These are phyloP conservation scores for Pseudozyma hubeiensis DNA, from an alignment of 1,284 basidiomycete genomes.

Conservation along the genomic window DNA sequence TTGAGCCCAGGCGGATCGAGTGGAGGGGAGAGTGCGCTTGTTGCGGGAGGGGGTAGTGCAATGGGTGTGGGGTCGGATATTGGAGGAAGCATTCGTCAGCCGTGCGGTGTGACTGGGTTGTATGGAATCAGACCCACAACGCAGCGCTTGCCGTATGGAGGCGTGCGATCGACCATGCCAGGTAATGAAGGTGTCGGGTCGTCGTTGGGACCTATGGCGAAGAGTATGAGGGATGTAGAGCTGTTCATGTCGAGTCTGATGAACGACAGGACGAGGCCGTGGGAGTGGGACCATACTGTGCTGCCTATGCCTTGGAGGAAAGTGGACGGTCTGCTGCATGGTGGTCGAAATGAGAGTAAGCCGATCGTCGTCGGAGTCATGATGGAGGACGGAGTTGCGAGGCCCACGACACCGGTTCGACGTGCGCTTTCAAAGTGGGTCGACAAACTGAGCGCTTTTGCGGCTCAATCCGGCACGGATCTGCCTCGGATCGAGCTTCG, in stretches of 20 bases:
- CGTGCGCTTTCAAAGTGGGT: conserved; percentile 33
- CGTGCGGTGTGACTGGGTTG: conserved; percentile 34
- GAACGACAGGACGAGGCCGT: conserved; percentile 31
- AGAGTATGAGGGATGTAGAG: conserved; percentile 37
- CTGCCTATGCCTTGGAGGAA: conserved; percentile 36
- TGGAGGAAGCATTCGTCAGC: conserved; percentile 52
- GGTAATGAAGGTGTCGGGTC: conserved; percentile 46
- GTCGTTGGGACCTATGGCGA: conserved; percentile 40
- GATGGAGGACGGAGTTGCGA: conserved; percentile 41
- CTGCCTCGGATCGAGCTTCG: conserved; percentile 22
- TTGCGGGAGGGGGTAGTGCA: conserved; percentile 34
- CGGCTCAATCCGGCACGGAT: not conserved
- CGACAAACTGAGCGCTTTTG: conserved; percentile 14
- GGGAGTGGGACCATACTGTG: conserved; percentile 25
- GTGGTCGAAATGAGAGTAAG: not conserved
- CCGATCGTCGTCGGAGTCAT: conserved; percentile 34
- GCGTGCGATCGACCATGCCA: conserved; percentile 42
- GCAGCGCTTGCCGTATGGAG: conserved; percentile 35
- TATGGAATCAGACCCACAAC: conserved; percentile 49
- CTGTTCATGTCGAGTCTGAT: conserved; percentile 46
- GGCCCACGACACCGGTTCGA: conserved; percentile 30
- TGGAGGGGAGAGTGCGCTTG: conserved; percentile 51
- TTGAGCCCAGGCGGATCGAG: conserved; percentile 52
- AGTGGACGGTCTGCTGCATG: conserved; percentile 23
- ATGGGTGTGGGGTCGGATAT: conserved; percentile 50